Base-by-base conservation (phyloP, 2,329 filamentous ascomycete species). In the Ustulina deusta region DNA sequence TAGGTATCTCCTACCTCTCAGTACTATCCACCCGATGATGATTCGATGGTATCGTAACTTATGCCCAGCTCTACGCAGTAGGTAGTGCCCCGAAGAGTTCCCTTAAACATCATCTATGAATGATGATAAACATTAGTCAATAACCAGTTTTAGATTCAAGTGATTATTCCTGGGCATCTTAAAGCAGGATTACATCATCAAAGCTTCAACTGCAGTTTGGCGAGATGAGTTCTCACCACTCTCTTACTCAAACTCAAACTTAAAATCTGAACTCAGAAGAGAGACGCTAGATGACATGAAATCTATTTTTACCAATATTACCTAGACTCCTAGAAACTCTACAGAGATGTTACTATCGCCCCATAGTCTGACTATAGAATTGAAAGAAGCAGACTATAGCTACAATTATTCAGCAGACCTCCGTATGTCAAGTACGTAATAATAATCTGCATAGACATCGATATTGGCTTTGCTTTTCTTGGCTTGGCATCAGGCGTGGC, bases 401-500 rank as follows among this genome's bases (percentile, higher is more conserved):
- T 36, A 52, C 17, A 36, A 20, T 52, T 34, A 20, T 52, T n/a
- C n/a, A 32, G 29, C 17, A 34, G 15, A n/a, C 27, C 2, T 17
- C 3, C 49, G 4, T 15, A 51, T 5, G 13, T 52, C 36, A 34
- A 1, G 15, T 34, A 54, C n/a, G 11, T 55, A 34, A 17, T 36
- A 22, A 25, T 42, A 60, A 36, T 15, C 27, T 11, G 10, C 32
- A 52, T 20, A 3, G 25, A 27, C 22, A 52, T 49, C 25, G 22
- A 51, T 46, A 57, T 57, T 61, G 51, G 25, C 22, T 44, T 58
- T 36, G 44, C 61, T 68, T 61, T 27, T 55, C 60, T 56, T 60
- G 42, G 6, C 65, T 68, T 68, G 61, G 61, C 57, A 46, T 6
- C 40, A 27, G 22, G 15, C 20, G 20, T 40, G 51, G 20, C 36